These are phyloP conservation scores for Chalaropsis ovoidea DNA, from an alignment of 2,329 filamentous ascomycete species.

Conservation along the genomic window DNA sequence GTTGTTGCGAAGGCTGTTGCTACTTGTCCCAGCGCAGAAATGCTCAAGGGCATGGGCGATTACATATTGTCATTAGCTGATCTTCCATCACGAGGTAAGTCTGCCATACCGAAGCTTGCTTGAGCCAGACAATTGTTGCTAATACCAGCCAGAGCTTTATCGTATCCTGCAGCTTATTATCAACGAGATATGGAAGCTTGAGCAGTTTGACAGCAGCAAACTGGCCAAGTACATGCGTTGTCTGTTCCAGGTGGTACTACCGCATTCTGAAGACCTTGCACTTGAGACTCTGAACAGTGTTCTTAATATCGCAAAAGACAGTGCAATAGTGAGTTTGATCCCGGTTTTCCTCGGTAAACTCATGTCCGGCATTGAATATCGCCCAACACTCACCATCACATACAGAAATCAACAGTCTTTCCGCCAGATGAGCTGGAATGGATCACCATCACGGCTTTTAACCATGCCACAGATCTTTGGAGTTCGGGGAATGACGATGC, in stretches of 20 bases:
- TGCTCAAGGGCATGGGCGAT: slow-evolving; percentile 57
- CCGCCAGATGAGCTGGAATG: slow-evolving; percentile 62
- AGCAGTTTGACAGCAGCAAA: slow-evolving; percentile 46
- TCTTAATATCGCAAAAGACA: slow-evolving; percentile 42
- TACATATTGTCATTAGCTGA: slow-evolving; percentile 45
- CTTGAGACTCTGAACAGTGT: slow-evolving; percentile 56
- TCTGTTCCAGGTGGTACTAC: slow-evolving; percentile 58
- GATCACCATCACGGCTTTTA: slow-evolving; percentile 60
- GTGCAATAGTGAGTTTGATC: slow-evolving; percentile 37
- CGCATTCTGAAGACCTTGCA: slow-evolving; percentile 45
- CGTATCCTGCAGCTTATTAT: slow-evolving; percentile 55
- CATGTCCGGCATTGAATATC: neutral
- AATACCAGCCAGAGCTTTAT: slow-evolving; percentile 38
- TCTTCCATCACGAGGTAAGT: slow-evolving; percentile 43
- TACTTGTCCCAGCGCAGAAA: slow-evolving; percentile 36
- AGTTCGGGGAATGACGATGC: slow-evolving; percentile 43
- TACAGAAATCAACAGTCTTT: slow-evolving; percentile 35
- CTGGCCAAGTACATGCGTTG: slow-evolving; percentile 70
- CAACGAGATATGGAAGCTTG: slow-evolving; percentile 52
- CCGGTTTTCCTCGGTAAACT: slow-evolving; percentile 14
- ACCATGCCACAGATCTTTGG: slow-evolving; percentile 59
- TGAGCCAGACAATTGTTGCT: neutral
- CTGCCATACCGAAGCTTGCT: neutral
- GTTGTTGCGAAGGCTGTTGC: slow-evolving; percentile 46
- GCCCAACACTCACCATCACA: slow-evolving; percentile 17